Conservation (phyloP, 2,329 filamentous ascomycete genomes). For the Rhynchosporium graminicola region DNA sequence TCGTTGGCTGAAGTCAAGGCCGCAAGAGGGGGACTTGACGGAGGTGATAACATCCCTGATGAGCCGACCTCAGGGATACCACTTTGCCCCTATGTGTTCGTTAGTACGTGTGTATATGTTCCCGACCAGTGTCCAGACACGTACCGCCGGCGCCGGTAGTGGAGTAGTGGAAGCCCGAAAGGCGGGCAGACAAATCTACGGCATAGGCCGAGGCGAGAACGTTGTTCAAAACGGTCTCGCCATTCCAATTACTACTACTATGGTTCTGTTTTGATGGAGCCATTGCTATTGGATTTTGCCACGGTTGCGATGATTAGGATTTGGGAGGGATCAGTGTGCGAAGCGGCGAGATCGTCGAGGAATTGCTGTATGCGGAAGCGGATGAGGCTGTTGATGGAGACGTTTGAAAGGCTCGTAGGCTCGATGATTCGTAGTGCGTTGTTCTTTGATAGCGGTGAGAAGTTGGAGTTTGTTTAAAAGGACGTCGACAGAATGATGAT, state of each 20-base stretch:
- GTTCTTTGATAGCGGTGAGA: slow-evolving; percentile 22
- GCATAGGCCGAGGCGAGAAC: slow-evolving; percentile 91
- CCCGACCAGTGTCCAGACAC: slow-evolving; percentile 34
- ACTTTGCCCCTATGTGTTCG: slow-evolving; percentile 68
- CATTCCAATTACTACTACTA: slow-evolving; percentile 72
- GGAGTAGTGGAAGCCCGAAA: slow-evolving; percentile 92
- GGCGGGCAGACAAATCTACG: slow-evolving; percentile 69
- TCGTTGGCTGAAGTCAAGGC: slow-evolving; percentile 69
- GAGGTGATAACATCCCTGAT: slow-evolving; percentile 80
- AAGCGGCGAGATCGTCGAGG: slow-evolving; percentile 20
- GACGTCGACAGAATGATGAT: not conserved
- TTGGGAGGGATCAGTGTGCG: slow-evolving; percentile 17
- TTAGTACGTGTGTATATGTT: slow-evolving; percentile 27
- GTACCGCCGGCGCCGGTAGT: slow-evolving; percentile 83
- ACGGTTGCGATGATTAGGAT: slow-evolving; percentile 36
- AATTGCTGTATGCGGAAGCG: slow-evolving; percentile 18
- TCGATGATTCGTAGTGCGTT: slow-evolving; percentile 9
- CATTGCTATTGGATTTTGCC: slow-evolving; percentile 39
- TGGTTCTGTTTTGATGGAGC: slow-evolving; percentile 39
- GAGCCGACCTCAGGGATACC: slow-evolving; percentile 90
- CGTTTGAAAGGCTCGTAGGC: slow-evolving; percentile 10
- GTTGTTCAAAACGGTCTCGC: slow-evolving; percentile 61
- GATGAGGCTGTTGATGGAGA: slow-evolving; percentile 22
- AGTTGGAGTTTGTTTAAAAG: slow-evolving; percentile 8
- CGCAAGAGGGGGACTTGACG: slow-evolving; percentile 86